Evolutionary conservation across 495 filamentous ascomycete genomes (phyloP), one percentile per base, ranked within the genome.

Genomic region (Parachaetomium inaequale): DNA sequence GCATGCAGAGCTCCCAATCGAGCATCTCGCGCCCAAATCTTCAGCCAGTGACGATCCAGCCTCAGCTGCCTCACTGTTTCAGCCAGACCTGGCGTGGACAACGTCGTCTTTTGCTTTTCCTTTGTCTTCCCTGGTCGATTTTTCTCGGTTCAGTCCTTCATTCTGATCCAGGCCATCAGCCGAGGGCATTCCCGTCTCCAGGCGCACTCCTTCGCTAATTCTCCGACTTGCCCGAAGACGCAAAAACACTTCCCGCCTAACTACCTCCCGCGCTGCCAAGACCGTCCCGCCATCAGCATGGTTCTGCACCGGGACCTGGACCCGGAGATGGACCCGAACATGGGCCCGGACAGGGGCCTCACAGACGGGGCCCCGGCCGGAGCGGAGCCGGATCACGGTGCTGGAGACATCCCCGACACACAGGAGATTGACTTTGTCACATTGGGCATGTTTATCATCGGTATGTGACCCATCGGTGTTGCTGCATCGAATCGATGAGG

Each of bases 401-500:
- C 17, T 5, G 36, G 15, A 19, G 59, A 40, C 14, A 57, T 55
- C 19, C 26, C 61, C 7, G 51, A 55, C 23, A 46, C 17, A 32
- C 78, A 78, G 57, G 76, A 76, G 63, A 84, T 92, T 52, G 89
- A 92, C 62, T 92, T 96, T 68, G 88, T 88, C 66, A 96, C 93
- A 1, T 71, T 98, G 68, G 93, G 91, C 69, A 96, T 97, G 93
- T 93, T 96, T 68, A 96, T 96, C 52, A 89, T 98, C 59, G 93
- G 92, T 95, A 83, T 59, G 72, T n/a, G n/a, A n/a, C n/a, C n/a
- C n/a, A n/a, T n/a, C n/a, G n/a, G n/a, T n/a, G n/a, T n/a, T n/a
- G n/a, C n/a, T n/a, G n/a, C n/a, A n/a, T n/a, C n/a, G n/a, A n/a
- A n/a, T n/a, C n/a, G n/a, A n/a, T n/a, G n/a, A n/a, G n/a, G n/a